A percentile compares a stretch with the other conserved stretches of the same genome.
Conservation (phyloP, 495 filamentous ascomycete species). For the Bacidia gigantensis region DNA sequence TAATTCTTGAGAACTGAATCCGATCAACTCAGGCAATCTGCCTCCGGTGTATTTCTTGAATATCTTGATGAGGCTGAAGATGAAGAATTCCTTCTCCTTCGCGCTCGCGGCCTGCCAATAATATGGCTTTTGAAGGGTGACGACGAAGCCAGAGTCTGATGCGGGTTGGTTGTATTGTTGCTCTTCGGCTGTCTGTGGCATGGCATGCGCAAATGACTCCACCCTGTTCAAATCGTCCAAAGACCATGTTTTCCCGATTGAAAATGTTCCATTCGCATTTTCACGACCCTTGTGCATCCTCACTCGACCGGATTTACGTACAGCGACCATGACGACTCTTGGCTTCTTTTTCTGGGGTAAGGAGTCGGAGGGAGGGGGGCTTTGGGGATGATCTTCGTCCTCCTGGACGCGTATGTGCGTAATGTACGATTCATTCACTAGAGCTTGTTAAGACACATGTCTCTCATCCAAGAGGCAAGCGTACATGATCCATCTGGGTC, state of each 20-base stretch:
- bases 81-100: slow-evolving; percentile 98
- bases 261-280: slow-evolving; percentile 84
- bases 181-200: slow-evolving; percentile 39
- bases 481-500: slow-evolving; percentile 67
- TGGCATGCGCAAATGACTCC: slow-evolving; percentile 54
- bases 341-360: slow-evolving; percentile 66
- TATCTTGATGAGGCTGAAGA: slow-evolving; percentile 86
- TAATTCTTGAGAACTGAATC: slow-evolving; percentile 68
- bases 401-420: slow-evolving; percentile 87
- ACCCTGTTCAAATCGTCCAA: slow-evolving; percentile 74
- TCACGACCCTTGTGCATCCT: slow-evolving; percentile 94
- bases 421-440: slow-evolving; percentile 90
- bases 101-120: slow-evolving; percentile 87
- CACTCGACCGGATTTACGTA: slow-evolving; percentile 81
- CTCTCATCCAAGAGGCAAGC: neutral
- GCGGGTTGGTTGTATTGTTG: slow-evolving; percentile 64
- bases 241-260: slow-evolving; percentile 96
- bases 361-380: slow-evolving; percentile 65
- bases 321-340: slow-evolving; percentile 80
- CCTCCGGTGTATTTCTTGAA: slow-evolving; percentile 92
- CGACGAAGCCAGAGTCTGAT: slow-evolving; percentile 67
- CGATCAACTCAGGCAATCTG: slow-evolving; percentile 59
- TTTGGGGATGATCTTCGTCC: slow-evolving; percentile 68
- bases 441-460: neutral
- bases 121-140: slow-evolving; percentile 84